These are phyloP conservation scores for Artemisia tridentata DNA, from an alignment of 129 eudicot species.

Conservation along the genomic window DNA sequence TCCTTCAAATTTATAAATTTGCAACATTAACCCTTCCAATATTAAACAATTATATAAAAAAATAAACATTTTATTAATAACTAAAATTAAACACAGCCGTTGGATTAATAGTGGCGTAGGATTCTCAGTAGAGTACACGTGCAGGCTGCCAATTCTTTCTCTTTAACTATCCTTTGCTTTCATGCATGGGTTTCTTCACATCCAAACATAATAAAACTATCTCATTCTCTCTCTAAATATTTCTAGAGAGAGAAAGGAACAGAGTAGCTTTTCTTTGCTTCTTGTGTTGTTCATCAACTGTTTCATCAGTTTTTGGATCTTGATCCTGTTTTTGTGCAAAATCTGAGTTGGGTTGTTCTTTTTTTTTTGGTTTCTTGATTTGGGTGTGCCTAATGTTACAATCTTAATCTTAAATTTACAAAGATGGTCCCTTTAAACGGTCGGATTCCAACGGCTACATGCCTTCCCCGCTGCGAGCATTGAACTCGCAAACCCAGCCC, in stretches of 20 bases:
- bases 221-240: slow-evolving; percentile 22
- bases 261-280: slow-evolving; percentile 34
- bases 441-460: too few species aligned
- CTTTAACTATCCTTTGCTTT: slow-evolving; percentile 76
- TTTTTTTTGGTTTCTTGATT: slow-evolving; percentile 39
- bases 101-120: slow-evolving; percentile 51
- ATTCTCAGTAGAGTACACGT: slow-evolving; percentile 76
- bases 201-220: slow-evolving; percentile 36
- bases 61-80: too few species aligned
- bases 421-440: too few species aligned
- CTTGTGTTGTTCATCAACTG: slow-evolving; percentile 36
- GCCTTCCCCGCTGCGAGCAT: too few species aligned
- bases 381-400: slow-evolving; percentile 34
- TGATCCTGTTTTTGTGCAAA: slow-evolving; percentile 43
- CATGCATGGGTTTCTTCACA: slow-evolving; percentile 91
- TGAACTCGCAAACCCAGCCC: too few species aligned
- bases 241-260: slow-evolving; percentile 22
- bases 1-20: too few species aligned
- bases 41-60: too few species aligned
- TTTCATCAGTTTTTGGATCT: slow-evolving; percentile 24
- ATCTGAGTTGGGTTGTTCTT: slow-evolving; percentile 30
- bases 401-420: slow-evolving; percentile 35
- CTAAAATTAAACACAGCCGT: too few species aligned
- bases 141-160: slow-evolving; percentile 37
- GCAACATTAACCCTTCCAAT: too few species aligned